A percentile compares a stretch with the other conserved stretches of the same genome.
Evolutionary conservation across 2,329 filamentous ascomycete genomes (phyloP).

Genomic region (Hyphodiscus sp.): DNA sequence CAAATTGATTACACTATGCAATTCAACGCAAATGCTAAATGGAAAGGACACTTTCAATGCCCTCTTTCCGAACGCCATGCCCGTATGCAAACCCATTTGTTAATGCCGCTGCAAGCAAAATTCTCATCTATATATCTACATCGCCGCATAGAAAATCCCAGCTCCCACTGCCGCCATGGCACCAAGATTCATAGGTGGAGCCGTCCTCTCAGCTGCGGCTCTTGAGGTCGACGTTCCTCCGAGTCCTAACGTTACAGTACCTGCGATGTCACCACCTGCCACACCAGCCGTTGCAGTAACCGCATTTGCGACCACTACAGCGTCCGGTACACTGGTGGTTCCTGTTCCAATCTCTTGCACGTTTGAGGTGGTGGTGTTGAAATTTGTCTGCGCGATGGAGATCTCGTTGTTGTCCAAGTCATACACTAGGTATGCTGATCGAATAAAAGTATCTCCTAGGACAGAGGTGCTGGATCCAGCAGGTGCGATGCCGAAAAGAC

Average conservation of each 20-base stretch:
- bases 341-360: conserved; percentile 51
- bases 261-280: conserved; percentile 7
- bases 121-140: conserved; percentile 6
- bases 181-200: conserved; percentile 12
- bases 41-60: neutral
- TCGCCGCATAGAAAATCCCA: conserved; percentile 22
- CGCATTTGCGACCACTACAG: conserved; percentile 42
- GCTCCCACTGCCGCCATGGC: conserved; percentile 20
- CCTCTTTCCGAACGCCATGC: neutral
- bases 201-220: conserved; percentile 9
- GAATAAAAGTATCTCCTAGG: conserved; percentile 68
- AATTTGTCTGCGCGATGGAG: conserved; percentile 60
- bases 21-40: neutral
- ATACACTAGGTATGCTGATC: conserved; percentile 70
- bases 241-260: conserved; percentile 5
- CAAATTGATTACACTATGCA: neutral
- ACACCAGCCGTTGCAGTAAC: conserved; percentile 39
- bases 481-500: conserved; percentile 62
- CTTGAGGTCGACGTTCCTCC: conserved; percentile 11
- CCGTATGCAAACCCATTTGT: neutral
- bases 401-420: conserved; percentile 67
- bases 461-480: conserved; percentile 50
- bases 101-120: neutral
- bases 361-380: conserved; percentile 46
- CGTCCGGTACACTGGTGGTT: conserved; percentile 45